Conservation (phyloP, 2,329 filamentous ascomycete species). For the Orbilia oligospora region DNA sequence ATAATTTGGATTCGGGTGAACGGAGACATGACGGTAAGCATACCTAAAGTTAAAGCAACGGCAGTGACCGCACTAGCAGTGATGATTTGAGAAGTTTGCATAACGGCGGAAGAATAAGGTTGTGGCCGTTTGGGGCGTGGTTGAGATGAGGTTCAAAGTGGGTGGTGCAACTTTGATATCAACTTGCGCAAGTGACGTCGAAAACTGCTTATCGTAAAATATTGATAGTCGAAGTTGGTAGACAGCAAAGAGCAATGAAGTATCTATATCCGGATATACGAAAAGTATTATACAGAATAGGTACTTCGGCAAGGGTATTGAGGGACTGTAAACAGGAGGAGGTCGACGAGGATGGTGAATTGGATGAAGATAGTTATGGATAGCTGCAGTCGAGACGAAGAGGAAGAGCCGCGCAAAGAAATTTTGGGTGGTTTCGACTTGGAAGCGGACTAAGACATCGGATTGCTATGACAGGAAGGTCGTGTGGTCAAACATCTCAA, state of each 20-base stretch:
- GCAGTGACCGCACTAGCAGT: slow-evolving; percentile 60
- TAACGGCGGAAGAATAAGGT: not conserved
- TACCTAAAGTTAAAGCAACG: slow-evolving; percentile 58
- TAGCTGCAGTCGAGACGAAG: slow-evolving; percentile 16
- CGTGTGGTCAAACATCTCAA: slow-evolving; percentile 9
- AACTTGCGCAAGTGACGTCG: slow-evolving; percentile 28
- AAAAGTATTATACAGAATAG: not conserved
- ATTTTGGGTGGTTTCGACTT: slow-evolving; percentile 55
- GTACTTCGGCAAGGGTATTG: not conserved
- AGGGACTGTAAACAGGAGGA: not conserved
- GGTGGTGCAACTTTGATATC: slow-evolving; percentile 23
- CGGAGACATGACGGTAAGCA: not conserved
- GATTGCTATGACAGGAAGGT: slow-evolving; percentile 12
- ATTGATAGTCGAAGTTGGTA: slow-evolving; percentile 7
- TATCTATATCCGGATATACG: not conserved
- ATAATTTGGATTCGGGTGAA: slow-evolving; percentile 4
- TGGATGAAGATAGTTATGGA: slow-evolving; percentile 10
- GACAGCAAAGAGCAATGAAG: not conserved
- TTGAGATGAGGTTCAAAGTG: not conserved
- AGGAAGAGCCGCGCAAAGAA: slow-evolving; percentile 49
- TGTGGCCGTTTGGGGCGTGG: not conserved
- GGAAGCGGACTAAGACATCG: slow-evolving; percentile 28
- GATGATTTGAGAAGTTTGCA: slow-evolving; percentile 57
- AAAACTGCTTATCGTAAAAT: slow-evolving; percentile 10
- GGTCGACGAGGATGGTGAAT: not conserved